Evolutionary conservation across 495 filamentous ascomycete species (phyloP), one percentile per base, ranked within the genome.

Genomic region (Polyplosphaeria fusca): DNA sequence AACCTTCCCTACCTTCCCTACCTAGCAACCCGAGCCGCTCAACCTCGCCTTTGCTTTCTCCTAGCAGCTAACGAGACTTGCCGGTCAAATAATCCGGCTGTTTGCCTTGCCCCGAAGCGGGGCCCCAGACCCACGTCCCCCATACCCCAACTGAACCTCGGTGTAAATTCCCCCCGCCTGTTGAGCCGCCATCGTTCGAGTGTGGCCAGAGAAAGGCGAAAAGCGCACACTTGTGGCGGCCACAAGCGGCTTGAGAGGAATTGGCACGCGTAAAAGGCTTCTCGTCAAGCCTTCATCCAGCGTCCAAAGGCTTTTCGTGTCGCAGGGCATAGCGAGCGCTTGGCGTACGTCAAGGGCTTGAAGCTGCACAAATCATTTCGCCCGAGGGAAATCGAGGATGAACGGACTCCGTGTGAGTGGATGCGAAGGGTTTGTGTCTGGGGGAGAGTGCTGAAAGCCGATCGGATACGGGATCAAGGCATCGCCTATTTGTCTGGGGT

Each of bases 301-400:
- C n/a, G n/a, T n/a, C 14, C 30, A 35, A 35, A 14, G 7, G 14
- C 30, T 35, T 7, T 35, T 7, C 14, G 30, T 7, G 30, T 35
- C 14, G 30, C 30, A n/a, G n/a, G n/a, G 7, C 30, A 35, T 35
- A 14, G 30, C 30, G 30, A 14, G 30, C 7, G 5, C 40, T 43
- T 43, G 40, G 40, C 40, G 7, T 18, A 43, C 40, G 40, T 43
- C 40, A 43, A 43, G 40, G 40, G 40, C 40, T 43, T 43, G 30
- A 35, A 7, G 30, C 7, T 14, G 30, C 30, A 35, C 30, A 35
- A 35, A 35, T 35, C 30, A 14, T 35, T 35, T 35, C 30, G 14
- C 7, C 30, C 30, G 30, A 35, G 30, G 30, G n/a, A n/a, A n/a
- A n/a, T n/a, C n/a, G n/a, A n/a, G n/a, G n/a, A n/a, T n/a, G n/a